Conservation (phyloP, 148 eudicot genomes). For the Vaccinium myrtillus region DNA sequence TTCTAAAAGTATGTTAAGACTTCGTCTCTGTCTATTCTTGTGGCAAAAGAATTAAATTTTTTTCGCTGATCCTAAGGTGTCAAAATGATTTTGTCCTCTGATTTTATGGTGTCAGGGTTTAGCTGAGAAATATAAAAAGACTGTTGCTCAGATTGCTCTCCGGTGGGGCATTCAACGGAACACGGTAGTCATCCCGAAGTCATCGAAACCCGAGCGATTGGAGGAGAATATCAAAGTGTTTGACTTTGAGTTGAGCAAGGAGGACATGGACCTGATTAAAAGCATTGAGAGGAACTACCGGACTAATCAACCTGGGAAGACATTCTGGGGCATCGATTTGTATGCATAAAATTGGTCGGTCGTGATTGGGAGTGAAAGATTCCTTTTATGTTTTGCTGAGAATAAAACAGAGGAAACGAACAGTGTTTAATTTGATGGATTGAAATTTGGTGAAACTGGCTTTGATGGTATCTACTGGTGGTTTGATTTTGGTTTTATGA, state of each 20-base stretch:
- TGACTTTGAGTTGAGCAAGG: conserved; percentile 70
- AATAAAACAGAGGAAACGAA: background rate
- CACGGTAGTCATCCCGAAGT: conserved; percentile 76
- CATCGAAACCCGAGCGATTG: conserved; percentile 74
- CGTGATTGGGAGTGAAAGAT: background rate
- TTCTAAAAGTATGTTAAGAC: conserved; percentile 54
- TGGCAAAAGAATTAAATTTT: background rate
- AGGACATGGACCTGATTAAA: conserved; percentile 78
- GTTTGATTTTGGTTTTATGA: background rate
- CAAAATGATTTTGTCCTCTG: background rate
- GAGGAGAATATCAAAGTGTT: conserved; percentile 62
- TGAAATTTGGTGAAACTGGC: background rate
- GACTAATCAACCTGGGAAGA: conserved; percentile 79
- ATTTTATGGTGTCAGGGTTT: conserved; percentile 38
- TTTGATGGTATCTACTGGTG: background rate
- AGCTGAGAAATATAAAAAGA: conserved; percentile 73
- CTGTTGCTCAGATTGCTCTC: conserved; percentile 78
- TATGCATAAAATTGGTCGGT: conserved; percentile 36
- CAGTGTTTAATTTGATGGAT: background rate
- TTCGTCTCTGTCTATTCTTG: background rate
- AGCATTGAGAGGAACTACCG: conserved; percentile 66
- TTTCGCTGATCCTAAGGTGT: background rate
- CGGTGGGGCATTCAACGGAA: conserved; percentile 88
- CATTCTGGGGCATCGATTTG: conserved; percentile 85
- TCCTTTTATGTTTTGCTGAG: background rate